phyloP scores from a whole-genome alignment of 257 asterid species.

The Phtheirospermum japonicum region DNA sequence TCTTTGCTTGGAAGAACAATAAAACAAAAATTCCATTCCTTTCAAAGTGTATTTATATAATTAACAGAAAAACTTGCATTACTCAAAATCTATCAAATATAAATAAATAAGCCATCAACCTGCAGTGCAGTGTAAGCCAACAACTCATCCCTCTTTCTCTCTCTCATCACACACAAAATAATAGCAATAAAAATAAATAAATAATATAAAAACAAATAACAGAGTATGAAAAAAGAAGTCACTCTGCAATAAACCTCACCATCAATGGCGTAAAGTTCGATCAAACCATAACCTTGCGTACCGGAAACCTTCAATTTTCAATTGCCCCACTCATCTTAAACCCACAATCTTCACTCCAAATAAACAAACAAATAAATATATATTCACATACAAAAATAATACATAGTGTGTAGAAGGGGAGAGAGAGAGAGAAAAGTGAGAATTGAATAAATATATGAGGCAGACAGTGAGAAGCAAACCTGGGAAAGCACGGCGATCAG shows the following conservation, averaged over 20 bases:
- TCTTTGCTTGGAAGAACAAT: slow-evolving; percentile 57
- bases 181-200: too few relatives aligned
- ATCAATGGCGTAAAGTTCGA: slow-evolving; percentile 62
- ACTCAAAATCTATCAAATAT: slow-evolving; percentile 13
- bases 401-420: neutral
- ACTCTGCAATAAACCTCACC: slow-evolving; percentile 35
- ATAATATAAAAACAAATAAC: too few relatives aligned
- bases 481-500: slow-evolving; percentile 92
- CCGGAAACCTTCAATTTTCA: slow-evolving; percentile 40
- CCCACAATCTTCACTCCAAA: slow-evolving; percentile 13
- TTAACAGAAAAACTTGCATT: slow-evolving; percentile 14
- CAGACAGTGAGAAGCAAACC: slow-evolving; percentile 50
- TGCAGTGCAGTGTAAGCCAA: slow-evolving; percentile 57
- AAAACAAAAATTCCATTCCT: slow-evolving; percentile 31
- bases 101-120: slow-evolving; percentile 19
- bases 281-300: slow-evolving; percentile 45
- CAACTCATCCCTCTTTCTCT: slow-evolving; percentile 30
- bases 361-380: neutral
- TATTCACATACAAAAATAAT: neutral
- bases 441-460: slow-evolving; percentile 37
- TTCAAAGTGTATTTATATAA: too few relatives aligned
- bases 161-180: slow-evolving; percentile 16
- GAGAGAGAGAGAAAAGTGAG: too few relatives aligned
- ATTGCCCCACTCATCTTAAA: slow-evolving; percentile 25
- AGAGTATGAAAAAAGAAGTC: neutral